phyloP scores from a whole-genome alignment of 2,329 filamentous ascomycete species.

The Microcyclospora tardicrescens region DNA sequence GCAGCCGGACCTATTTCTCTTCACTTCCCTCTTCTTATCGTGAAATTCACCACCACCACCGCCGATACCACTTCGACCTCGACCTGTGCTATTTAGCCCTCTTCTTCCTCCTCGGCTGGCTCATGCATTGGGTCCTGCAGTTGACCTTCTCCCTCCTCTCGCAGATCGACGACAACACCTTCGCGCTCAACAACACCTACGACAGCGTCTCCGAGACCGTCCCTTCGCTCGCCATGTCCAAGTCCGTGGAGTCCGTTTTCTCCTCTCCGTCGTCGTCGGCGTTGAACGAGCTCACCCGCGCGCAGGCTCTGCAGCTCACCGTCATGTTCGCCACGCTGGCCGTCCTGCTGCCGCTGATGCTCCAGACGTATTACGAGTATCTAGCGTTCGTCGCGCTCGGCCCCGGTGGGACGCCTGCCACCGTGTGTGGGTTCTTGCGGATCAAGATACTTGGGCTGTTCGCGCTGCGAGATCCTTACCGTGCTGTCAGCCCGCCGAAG shows the following conservation, averaged over 20 bases:
- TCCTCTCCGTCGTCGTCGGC: background rate
- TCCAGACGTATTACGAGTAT: conserved; percentile 54
- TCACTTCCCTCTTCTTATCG: too few species aligned
- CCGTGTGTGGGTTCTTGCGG: conserved; percentile 56
- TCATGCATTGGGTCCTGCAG: too few species aligned
- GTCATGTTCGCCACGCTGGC: conserved; percentile 4
- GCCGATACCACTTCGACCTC: too few species aligned
- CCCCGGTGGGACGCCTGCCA: conserved; percentile 67
- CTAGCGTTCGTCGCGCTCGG: conserved; percentile 62
- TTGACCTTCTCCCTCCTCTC: too few species aligned
- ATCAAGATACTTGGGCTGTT: conserved; percentile 62
- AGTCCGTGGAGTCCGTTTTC: background rate
- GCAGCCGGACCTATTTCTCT: too few species aligned
- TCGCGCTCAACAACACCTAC: too few species aligned
- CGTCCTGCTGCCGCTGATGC: conserved; percentile 4
- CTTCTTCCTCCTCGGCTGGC: too few species aligned
- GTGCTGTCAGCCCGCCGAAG: conserved; percentile 41
- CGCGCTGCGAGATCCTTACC: conserved; percentile 57
- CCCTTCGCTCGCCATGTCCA: background rate
- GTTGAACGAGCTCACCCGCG: conserved; percentile 1
- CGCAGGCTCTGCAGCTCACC: conserved; percentile 2
- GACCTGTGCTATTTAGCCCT: too few species aligned
- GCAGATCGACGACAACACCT: too few species aligned
- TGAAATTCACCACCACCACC: too few species aligned
- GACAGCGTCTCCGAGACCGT: too few species aligned